Evolutionary conservation across 75 land plant genomes (phyloP).

Genomic region (Sequoia sempervirens): DNA sequence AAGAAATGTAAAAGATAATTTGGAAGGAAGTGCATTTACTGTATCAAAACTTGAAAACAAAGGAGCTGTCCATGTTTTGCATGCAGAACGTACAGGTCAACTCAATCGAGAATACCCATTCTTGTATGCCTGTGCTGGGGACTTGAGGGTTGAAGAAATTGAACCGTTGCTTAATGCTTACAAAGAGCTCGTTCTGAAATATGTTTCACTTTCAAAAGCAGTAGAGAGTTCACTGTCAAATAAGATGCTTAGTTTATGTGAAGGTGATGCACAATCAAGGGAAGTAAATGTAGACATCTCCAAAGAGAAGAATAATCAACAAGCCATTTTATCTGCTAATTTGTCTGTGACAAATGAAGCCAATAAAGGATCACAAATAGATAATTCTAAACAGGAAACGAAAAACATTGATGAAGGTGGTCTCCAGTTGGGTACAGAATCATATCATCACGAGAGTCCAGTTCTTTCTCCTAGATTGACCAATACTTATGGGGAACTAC

Average conservation of each 20-base stretch:
- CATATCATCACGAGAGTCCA: neutral
- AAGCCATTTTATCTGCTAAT: neutral
- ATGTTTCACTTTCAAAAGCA: slow-evolving; percentile 81
- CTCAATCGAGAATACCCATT: slow-evolving; percentile 69
- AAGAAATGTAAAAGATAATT: slow-evolving; percentile 1
- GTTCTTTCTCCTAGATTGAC: neutral
- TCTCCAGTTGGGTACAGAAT: neutral
- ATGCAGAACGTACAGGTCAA: slow-evolving; percentile 47
- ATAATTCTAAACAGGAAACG: neutral
- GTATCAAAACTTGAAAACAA: slow-evolving; percentile 55
- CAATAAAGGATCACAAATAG: neutral
- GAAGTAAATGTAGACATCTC: neutral
- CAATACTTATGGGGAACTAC: neutral
- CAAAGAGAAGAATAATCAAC: neutral
- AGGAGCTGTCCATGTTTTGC: slow-evolving; percentile 52
- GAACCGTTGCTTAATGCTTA: slow-evolving; percentile 72
- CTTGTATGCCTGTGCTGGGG: slow-evolving; percentile 74
- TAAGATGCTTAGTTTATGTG: neutral
- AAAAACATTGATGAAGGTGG: neutral
- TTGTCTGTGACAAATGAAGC: neutral
- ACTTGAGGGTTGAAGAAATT: slow-evolving; percentile 78
- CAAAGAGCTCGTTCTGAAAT: slow-evolving; percentile 81
- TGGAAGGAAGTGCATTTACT: slow-evolving; percentile 16
- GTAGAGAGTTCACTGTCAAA: slow-evolving; percentile 20
- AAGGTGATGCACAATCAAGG: neutral